Base-by-base conservation (phyloP, 2,329 filamentous ascomycete genomes). In the Fusarium virguliforme region DNA sequence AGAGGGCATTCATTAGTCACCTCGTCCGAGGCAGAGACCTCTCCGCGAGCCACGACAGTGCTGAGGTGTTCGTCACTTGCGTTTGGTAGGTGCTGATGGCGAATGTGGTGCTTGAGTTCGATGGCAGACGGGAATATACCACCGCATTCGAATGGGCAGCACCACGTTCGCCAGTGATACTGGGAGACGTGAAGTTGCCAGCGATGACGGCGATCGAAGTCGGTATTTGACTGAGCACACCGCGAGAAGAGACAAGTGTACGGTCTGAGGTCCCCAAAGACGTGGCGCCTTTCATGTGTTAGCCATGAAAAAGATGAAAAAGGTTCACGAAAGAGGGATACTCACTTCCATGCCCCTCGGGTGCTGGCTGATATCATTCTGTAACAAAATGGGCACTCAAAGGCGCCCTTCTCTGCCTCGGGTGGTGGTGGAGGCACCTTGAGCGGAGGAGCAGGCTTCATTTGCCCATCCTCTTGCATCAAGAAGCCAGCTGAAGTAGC, bases 321-420 rank as follows among this genome's bases (percentile, higher is more conserved):
- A 18, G 18, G 18, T 18, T 18, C 18, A 18, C 18, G 18, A 18
- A 18, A 18, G 18, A 18, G 37, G 4, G 1, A 4, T n/a, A 59
- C 76, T 65, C 60, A 81, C 65, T 75, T 78, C 82, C 82, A 84
- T 0, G 77, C 67, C 2, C 24, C n/a, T 12, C 53, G 68, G 8
- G 66, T 69, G 4, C 37, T 70, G 0, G 79, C 69, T 1, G 65
- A 77, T 4, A 83, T 75, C 6, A 83, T 75, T 41, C 76, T 76
- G 32, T 76, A 83, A 55, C 83, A 84, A 8, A 82, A 83, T 0
- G 80, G 82, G 37, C 82, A 84, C 62, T 83, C 77, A 40, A 83
- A 83, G 0, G 76, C 73, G 0, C 76, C 75, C 9, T 73, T 50
- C 0, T 53, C 30, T 0, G 77, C 71, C 1, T 70, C 70, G 34